Conservation (phyloP, 2,329 filamentous ascomycete species). For the Aaosphaeria pasadenensis region DNA sequence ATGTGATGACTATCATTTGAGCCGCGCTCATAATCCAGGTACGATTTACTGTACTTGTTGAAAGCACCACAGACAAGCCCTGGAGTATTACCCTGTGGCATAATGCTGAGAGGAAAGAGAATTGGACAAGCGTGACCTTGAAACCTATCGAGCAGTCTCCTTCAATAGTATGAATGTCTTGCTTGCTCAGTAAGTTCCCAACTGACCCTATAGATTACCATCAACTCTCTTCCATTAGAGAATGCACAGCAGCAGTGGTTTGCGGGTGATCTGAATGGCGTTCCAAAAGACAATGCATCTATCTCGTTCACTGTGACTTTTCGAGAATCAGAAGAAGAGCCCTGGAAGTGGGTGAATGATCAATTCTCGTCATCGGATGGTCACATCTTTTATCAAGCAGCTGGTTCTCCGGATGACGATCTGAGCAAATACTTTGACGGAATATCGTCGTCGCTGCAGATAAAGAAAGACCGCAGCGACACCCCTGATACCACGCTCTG, state of each 20-base stretch:
- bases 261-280: slow-evolving; percentile 45
- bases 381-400: slow-evolving; percentile 52
- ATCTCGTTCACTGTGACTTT: slow-evolving; percentile 72
- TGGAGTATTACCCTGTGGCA: slow-evolving; percentile 81
- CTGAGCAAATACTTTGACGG: slow-evolving; percentile 57
- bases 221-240: neutral
- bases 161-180: slow-evolving; percentile 15
- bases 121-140: slow-evolving; percentile 59
- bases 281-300: slow-evolving; percentile 44
- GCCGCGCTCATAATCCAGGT: slow-evolving; percentile 34
- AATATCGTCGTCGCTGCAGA: slow-evolving; percentile 54
- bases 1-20: neutral
- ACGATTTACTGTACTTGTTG: slow-evolving; percentile 66
- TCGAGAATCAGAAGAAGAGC: slow-evolving; percentile 48
- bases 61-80: slow-evolving; percentile 57
- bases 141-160: slow-evolving; percentile 35
- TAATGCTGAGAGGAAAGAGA: slow-evolving; percentile 55
- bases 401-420: slow-evolving; percentile 34
- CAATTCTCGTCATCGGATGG: slow-evolving; percentile 64
- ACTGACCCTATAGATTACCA: too few species aligned
- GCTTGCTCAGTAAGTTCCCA: too few species aligned
- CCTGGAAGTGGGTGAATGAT: slow-evolving; percentile 71
- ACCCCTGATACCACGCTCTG: slow-evolving; percentile 68
- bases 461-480: slow-evolving; percentile 60
- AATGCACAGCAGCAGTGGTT: slow-evolving; percentile 51